Percentiles rank a stretch among this genome's conserved stretches.
Evolutionary conservation across 495 filamentous ascomycete genomes (phyloP).

Genomic region (Saxophila tyrrhenica): DNA sequence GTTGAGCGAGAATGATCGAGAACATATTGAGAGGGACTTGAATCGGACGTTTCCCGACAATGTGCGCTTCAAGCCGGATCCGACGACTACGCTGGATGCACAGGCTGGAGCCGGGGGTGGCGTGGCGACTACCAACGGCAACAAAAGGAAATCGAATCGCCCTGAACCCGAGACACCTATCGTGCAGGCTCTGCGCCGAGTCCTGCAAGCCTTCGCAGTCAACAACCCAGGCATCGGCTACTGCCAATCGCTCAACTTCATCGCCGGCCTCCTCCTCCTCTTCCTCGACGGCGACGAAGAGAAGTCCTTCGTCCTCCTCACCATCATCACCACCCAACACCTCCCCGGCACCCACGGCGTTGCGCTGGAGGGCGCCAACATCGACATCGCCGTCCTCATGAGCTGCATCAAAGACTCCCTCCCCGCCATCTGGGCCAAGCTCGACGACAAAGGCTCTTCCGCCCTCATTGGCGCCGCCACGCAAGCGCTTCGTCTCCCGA

Average conservation of each 20-base stretch:
- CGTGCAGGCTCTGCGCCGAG: constrained; percentile 66
- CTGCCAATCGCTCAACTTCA: constrained; percentile 93
- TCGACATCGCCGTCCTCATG: constrained; percentile 93
- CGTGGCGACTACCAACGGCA: too few relatives aligned
- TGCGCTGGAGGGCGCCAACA: constrained; percentile 83
- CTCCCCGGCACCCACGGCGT: constrained; percentile 89
- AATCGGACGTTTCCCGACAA: constrained; percentile 96
- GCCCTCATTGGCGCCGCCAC: constrained; percentile 29
- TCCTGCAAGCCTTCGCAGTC: constrained; percentile 79
- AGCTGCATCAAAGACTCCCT: constrained; percentile 66
- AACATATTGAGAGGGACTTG: constrained; percentile 89
- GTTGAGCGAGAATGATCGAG: constrained; percentile 58
- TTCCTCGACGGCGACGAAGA: constrained; percentile 71
- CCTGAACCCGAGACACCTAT: constrained; percentile 58
- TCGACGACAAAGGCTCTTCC: constrained; percentile 57
- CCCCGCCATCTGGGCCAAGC: constrained; percentile 77
- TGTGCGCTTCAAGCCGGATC: constrained; percentile 72
- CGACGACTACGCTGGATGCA: constrained; percentile 11
- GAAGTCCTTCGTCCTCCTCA: constrained; percentile 87
- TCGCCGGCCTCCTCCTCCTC: constrained; percentile 87
- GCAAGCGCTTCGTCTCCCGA: constrained; percentile 52
- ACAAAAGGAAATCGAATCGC: not conserved
- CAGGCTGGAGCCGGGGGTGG: constrained; percentile 19
- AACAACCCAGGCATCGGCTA: constrained; percentile 87
- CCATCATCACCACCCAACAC: constrained; percentile 78